Conservation (phyloP, 2,329 filamentous ascomycete species). For the Paecilomyces formosus region DNA sequence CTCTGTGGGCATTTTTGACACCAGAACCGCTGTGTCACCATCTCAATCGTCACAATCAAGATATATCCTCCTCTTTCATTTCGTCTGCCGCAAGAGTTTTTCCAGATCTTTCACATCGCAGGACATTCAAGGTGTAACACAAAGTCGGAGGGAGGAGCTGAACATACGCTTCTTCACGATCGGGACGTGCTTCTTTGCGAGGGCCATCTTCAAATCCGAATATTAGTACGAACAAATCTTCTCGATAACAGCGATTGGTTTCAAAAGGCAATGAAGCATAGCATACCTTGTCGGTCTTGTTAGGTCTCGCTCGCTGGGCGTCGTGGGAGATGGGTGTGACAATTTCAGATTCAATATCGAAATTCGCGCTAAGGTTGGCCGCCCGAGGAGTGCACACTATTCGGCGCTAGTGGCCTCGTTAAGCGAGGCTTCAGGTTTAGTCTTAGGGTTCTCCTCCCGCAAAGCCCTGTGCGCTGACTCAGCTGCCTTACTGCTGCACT, state of each 20-base stretch:
- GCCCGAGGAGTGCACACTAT: constrained; percentile 21
- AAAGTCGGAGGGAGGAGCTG: not conserved
- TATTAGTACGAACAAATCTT: constrained; percentile 2
- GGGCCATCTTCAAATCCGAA: constrained; percentile 63
- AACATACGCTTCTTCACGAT: constrained; percentile 99
- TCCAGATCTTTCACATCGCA: not conserved
- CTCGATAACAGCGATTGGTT: constrained; percentile 1
- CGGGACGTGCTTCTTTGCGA: constrained; percentile 97
- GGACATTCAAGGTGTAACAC: not conserved
- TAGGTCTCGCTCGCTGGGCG: constrained; percentile 34
- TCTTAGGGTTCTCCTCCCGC: constrained; percentile 3
- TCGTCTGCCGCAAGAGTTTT: not conserved
- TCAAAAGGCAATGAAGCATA: not conserved
- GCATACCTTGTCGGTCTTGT: constrained; percentile 39
- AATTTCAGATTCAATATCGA: constrained; percentile 30
- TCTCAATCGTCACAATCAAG: not conserved
- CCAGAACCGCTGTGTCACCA: not conserved
- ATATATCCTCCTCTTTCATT: not conserved
- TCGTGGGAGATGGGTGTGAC: constrained; percentile 32
- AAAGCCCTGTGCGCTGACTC: not conserved
- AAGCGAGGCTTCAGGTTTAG: constrained; percentile 17
- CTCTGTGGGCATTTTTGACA: not conserved
- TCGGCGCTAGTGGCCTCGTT: constrained; percentile 27
- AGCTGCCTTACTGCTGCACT: too few relatives aligned
- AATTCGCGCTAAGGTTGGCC: constrained; percentile 30